Base-by-base conservation (phyloP, 805 yeast genomes). In the Candida tammaniensis region DNA sequence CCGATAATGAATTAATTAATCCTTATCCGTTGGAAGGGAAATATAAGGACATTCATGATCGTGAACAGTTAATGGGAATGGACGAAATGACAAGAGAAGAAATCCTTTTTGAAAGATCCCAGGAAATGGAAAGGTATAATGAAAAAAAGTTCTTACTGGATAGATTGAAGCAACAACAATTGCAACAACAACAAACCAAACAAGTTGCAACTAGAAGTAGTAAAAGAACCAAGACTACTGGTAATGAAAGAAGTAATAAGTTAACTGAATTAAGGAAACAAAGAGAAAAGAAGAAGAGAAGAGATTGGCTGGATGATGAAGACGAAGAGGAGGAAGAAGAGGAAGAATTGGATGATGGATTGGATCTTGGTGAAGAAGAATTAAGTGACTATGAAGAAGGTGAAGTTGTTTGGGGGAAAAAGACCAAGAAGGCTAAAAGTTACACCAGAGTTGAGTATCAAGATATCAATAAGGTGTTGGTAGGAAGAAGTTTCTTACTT, bases 11-110 rank as follows among this genome's bases (percentile, higher is more conserved):
- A 10, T 49, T 66, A 35, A 49, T 59, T 28, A 82, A 83, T 50
- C 98, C 98, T 7, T 93, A 89, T 55, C 98, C 98, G 2, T 61
- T 91, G 35, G 96, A 88, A 52, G 96, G 95, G 6, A 87, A 86
- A 52, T 93, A 81, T 66, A 85, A 80, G 50, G 82, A 88, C 58
- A 95, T 80, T 35, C 70, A 66, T 7, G 99, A 93, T 60, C 74
- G 86, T 40, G 78, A 64, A 1, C 59, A 67, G 35, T 66, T 76
- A 46, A 64, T 85, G 51, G 80, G 72, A 30, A 73, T 93, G 80
- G 95, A 91, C 36, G 98, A 93, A 68, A 77, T 93, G 57, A 86
- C 86, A 51, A 82, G 98, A 52, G 98, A 93, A 66, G 81, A 84
- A 48, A 77, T 88, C 36, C 72, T 93, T 36, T 93, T 86, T 49